Percentiles rank a stretch among this genome's conserved stretches.
Conservation (phyloP, 2,329 filamentous ascomycete species). For the Verticillium klebahnii region DNA sequence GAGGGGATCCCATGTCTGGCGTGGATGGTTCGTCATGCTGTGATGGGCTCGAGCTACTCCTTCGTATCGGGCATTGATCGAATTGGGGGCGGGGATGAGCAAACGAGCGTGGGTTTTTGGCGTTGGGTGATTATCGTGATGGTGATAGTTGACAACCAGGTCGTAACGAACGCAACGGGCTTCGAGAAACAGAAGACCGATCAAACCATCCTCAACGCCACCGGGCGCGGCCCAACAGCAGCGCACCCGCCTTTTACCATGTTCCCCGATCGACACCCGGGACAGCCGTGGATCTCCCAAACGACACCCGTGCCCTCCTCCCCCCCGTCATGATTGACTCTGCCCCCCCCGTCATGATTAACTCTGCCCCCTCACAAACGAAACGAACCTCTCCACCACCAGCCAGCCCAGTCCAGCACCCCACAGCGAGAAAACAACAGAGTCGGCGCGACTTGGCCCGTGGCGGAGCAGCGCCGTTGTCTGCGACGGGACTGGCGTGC, state of each 20-base stretch:
- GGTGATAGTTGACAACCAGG: not conserved
- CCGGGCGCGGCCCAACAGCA: not conserved
- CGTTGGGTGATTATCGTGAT: not conserved
- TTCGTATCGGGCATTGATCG: not conserved
- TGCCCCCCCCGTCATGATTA: not conserved
- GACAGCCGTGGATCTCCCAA: not conserved
- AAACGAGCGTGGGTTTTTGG: not conserved
- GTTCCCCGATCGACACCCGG: not conserved
- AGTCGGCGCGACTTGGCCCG: not conserved
- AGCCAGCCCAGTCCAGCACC: not conserved
- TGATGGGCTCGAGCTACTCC: not conserved
- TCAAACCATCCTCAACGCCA: not conserved
- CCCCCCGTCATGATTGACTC: not conserved
- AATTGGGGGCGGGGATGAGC: not conserved
- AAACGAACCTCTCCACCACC: not conserved
- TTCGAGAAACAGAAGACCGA: not conserved
- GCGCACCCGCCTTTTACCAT: not conserved
- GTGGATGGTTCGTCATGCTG: not conserved
- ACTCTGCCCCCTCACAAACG: not conserved
- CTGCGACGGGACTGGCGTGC: not conserved
- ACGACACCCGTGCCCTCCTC: not conserved
- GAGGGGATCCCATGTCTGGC: not conserved
- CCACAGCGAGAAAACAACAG: not conserved
- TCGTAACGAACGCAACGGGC: not conserved
- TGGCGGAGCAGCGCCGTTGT: not conserved